A percentile compares a stretch with the other conserved stretches of the same genome.
Conservation (phyloP, 331 rosid genomes). For the Quercus phellos region DNA sequence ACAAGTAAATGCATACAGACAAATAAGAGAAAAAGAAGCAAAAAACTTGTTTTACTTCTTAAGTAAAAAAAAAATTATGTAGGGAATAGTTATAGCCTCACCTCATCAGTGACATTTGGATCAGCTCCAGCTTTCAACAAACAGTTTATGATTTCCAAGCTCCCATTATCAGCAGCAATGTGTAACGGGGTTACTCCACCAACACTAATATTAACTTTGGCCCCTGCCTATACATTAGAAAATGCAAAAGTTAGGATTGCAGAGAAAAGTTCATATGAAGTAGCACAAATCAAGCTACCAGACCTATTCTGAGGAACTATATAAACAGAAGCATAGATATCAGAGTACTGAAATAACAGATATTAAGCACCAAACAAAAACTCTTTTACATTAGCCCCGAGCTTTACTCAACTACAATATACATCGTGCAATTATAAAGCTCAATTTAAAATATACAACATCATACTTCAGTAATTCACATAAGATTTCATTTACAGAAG, state of each 20-base stretch:
- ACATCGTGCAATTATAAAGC: neutral
- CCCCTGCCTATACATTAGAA: constrained; percentile 67
- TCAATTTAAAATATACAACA: neutral
- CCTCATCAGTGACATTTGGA: constrained; percentile 82
- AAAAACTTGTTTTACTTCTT: too few species aligned
- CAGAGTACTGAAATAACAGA: neutral
- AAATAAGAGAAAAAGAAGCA: too few species aligned
- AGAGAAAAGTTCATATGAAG: neutral
- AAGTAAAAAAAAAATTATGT: neutral
- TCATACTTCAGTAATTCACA: neutral
- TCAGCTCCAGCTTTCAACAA: constrained; percentile 85
- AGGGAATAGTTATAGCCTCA: constrained; percentile 20
- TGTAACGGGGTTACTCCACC: constrained; percentile 97
- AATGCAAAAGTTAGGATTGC: constrained; percentile 15
- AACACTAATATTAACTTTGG: constrained; percentile 68
- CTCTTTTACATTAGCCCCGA: neutral
- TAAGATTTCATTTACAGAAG: neutral
- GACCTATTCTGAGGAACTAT: neutral
- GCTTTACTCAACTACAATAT: neutral
- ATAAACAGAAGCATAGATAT: neutral
- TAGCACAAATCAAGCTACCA: neutral
- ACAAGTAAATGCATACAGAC: too few species aligned
- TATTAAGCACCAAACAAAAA: neutral
- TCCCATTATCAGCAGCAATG: constrained; percentile 79
- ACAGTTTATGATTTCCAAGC: constrained; percentile 51